phyloP scores from a whole-genome alignment of 1,139 yeast genomes.

The Yamadazyma sp. region DNA sequence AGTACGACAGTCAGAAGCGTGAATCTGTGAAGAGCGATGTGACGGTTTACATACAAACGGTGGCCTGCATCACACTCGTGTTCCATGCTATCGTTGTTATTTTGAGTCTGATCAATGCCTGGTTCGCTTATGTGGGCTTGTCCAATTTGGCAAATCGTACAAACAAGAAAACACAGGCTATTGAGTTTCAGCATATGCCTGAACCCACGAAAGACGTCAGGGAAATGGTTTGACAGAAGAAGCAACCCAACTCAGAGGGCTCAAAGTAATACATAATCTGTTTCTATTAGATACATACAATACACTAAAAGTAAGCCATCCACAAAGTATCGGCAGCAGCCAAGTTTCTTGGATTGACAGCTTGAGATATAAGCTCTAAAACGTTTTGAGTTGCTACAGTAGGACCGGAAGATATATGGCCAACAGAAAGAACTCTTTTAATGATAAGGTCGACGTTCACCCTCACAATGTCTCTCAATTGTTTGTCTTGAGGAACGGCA shows the following conservation, averaged over 20 bases:
- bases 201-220: background rate
- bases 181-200: background rate
- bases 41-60: conserved; percentile 21
- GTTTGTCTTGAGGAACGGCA: conserved; percentile 71
- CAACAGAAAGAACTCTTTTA: conserved; percentile 66
- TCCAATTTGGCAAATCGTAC: conserved; percentile 19
- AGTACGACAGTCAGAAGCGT: conserved; percentile 17
- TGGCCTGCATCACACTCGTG: conserved; percentile 15
- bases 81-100: conserved; percentile 16
- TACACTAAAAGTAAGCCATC: conserved; percentile 81
- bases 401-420: conserved; percentile 74
- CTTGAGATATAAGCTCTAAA: conserved; percentile 87
- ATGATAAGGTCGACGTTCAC: conserved; percentile 85
- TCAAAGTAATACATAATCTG: background rate
- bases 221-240: background rate
- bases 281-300: background rate
- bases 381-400: conserved; percentile 90
- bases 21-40: conserved; percentile 22
- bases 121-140: conserved; percentile 13
- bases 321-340: conserved; percentile 92
- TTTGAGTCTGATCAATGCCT: background rate
- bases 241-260: too few relatives aligned
- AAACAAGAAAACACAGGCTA: conserved; percentile 15
- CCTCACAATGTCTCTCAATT: conserved; percentile 81
- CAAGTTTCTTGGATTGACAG: conserved; percentile 92